These are phyloP conservation scores for Xylaria multiplex DNA, from an alignment of 2,329 filamentous ascomycete species.

Conservation along the genomic window DNA sequence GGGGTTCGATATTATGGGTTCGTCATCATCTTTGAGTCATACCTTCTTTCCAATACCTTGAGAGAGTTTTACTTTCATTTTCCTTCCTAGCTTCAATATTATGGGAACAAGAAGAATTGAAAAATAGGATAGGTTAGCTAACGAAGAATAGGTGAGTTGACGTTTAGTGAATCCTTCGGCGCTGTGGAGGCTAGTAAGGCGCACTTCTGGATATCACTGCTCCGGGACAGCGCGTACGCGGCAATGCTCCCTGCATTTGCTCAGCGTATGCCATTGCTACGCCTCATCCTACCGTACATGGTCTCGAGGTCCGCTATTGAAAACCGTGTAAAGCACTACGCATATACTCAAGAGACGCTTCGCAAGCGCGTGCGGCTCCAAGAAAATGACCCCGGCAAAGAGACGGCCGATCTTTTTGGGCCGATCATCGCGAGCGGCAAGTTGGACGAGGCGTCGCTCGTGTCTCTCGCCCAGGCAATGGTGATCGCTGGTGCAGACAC, in stretches of 20 bases:
- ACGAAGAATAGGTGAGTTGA: constrained; percentile 40
- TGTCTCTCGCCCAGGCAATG: constrained; percentile 41
- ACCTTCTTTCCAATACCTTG: constrained; percentile 53
- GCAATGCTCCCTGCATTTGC: constrained; percentile 38
- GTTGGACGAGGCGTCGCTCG: constrained; percentile 38
- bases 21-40: constrained; percentile 66
- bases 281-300: constrained; percentile 37
- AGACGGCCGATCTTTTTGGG: constrained; percentile 27
- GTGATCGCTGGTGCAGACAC: constrained; percentile 57
- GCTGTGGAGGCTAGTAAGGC: constrained; percentile 39
- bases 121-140: background rate
- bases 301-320: constrained; percentile 37
- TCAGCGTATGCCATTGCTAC: constrained; percentile 35
- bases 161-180: constrained; percentile 44
- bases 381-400: constrained; percentile 21
- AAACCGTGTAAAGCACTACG: constrained; percentile 40
- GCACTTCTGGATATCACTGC: constrained; percentile 44
- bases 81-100: background rate
- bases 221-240: constrained; percentile 41
- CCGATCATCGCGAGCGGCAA: constrained; percentile 30
- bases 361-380: constrained; percentile 39
- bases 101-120: background rate
- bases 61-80: background rate
- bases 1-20: constrained; percentile 49
- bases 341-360: constrained; percentile 39